These are phyloP conservation scores for Apodospora peruviana DNA, from an alignment of 495 filamentous ascomycete species.

Conservation along the genomic window DNA sequence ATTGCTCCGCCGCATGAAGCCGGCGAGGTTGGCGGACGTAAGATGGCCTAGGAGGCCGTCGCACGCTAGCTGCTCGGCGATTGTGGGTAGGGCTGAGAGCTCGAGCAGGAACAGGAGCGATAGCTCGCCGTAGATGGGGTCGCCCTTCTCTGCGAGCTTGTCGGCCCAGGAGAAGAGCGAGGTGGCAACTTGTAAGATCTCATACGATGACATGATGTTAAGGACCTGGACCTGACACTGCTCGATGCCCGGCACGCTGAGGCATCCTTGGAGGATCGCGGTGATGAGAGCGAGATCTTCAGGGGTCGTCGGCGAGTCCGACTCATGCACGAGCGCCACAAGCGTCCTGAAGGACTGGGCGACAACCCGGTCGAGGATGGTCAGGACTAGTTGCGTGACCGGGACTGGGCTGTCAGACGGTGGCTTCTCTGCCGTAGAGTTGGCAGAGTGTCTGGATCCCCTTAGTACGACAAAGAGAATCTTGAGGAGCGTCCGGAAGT, in stretches of 20 bases:
- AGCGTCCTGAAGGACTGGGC: slow-evolving; percentile 74
- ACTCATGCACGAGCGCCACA: slow-evolving; percentile 65
- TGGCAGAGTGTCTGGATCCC: slow-evolving; percentile 33
- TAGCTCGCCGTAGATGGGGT: slow-evolving; percentile 92
- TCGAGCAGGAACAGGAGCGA: slow-evolving; percentile 83
- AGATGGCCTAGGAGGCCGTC: slow-evolving; percentile 76
- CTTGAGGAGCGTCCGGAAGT: slow-evolving; percentile 77
- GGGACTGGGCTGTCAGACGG: slow-evolving; percentile 25
- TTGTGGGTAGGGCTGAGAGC: slow-evolving; percentile 69
- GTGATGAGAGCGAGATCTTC: slow-evolving; percentile 82
- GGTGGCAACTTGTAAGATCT: slow-evolving; percentile 73
- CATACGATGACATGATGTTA: slow-evolving; percentile 56
- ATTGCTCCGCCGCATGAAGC: slow-evolving; percentile 60
- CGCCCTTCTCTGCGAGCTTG: slow-evolving; percentile 62
- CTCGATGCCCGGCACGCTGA: slow-evolving; percentile 64
- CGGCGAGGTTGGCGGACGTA: slow-evolving; percentile 67
- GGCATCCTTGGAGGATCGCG: slow-evolving; percentile 76
- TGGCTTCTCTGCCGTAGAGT: slow-evolving; percentile 14
- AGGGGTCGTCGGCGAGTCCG: slow-evolving; percentile 41
- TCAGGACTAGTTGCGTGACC: slow-evolving; percentile 53
- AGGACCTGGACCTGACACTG: slow-evolving; percentile 59
- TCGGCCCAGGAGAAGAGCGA: slow-evolving; percentile 95
- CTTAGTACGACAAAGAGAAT: slow-evolving; percentile 79
- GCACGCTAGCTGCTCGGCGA: slow-evolving; percentile 85
- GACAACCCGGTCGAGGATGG: slow-evolving; percentile 72